phyloP scores from a whole-genome alignment of 441 rosid species.

The Pelargonium australe region DNA sequence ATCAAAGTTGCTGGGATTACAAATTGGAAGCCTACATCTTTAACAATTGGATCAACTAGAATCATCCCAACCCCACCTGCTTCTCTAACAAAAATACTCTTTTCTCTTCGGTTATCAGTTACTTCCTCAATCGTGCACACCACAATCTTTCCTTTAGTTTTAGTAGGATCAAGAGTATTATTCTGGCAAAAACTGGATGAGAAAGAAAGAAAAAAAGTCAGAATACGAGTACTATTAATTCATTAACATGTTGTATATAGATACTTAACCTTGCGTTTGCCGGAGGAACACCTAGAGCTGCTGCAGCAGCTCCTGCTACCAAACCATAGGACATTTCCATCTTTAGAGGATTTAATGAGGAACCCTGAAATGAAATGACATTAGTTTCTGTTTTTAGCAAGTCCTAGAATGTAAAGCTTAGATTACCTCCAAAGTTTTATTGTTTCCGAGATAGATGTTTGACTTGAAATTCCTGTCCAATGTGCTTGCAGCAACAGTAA shows the following conservation, averaged over 20 bases:
- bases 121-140: conserved; percentile 30
- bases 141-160: conserved; percentile 45
- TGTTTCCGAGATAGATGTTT: conserved; percentile 34
- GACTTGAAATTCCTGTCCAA: conserved; percentile 36
- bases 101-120: conserved; percentile 25
- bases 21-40: conserved; percentile 36
- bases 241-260: not conserved
- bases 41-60: conserved; percentile 29
- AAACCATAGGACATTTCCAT: conserved; percentile 32
- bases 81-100: conserved; percentile 26
- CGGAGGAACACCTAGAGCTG: conserved; percentile 37
- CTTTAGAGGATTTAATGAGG: conserved; percentile 39
- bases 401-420: too few species aligned
- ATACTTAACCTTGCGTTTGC: conserved; percentile 33
- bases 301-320: conserved; percentile 37
- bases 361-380: conserved; percentile 28
- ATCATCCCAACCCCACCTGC: conserved; percentile 47
- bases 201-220: not conserved
- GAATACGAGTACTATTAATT: not conserved
- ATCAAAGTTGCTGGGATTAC: conserved; percentile 32
- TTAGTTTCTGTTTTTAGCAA: not conserved
- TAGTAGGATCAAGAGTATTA: conserved; percentile 31
- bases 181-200: conserved; percentile 43
- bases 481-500: conserved; percentile 45
- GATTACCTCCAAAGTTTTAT: conserved; percentile 33